Conservation (phyloP, 495 filamentous ascomycete species). For the Aspergillus kassunensis region DNA sequence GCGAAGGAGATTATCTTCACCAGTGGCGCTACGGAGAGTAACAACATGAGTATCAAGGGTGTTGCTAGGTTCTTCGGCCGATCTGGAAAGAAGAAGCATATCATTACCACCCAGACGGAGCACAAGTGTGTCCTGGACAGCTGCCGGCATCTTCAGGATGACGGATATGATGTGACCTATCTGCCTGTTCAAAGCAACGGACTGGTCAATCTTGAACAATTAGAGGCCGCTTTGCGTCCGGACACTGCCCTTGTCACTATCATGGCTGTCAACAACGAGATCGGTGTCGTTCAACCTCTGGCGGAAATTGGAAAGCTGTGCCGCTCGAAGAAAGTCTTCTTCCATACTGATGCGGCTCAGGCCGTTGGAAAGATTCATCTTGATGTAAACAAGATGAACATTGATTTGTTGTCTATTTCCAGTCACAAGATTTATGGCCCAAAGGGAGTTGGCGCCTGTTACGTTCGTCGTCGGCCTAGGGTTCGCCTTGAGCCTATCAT, state of each 20-base stretch:
- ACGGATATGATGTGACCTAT: constrained; percentile 94
- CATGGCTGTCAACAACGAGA: constrained; percentile 99
- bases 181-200: constrained; percentile 84
- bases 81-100: constrained; percentile 94
- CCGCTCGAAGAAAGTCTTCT: constrained; percentile 88
- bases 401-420: constrained; percentile 98
- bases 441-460: constrained; percentile 95
- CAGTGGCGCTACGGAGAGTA: constrained; percentile 95
- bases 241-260: constrained; percentile 91
- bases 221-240: constrained; percentile 87
- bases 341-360: constrained; percentile 97
- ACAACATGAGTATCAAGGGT: constrained; percentile 99
- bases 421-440: constrained; percentile 98
- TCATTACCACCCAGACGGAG: constrained; percentile 95
- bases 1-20: constrained; percentile 99
- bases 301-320: constrained; percentile 92
- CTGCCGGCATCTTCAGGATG: constrained; percentile 92
- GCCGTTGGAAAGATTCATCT: constrained; percentile 96
- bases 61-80: constrained; percentile 92
- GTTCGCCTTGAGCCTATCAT: constrained; percentile 96
- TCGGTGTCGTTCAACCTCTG: constrained; percentile 93
- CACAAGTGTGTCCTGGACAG: constrained; percentile 99
- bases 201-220: constrained; percentile 74
- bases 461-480: constrained; percentile 82
- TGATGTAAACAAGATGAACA: constrained; percentile 94